Evolutionary conservation across 257 asterid species (phyloP).

Genomic region (Solanum peruvianum): DNA sequence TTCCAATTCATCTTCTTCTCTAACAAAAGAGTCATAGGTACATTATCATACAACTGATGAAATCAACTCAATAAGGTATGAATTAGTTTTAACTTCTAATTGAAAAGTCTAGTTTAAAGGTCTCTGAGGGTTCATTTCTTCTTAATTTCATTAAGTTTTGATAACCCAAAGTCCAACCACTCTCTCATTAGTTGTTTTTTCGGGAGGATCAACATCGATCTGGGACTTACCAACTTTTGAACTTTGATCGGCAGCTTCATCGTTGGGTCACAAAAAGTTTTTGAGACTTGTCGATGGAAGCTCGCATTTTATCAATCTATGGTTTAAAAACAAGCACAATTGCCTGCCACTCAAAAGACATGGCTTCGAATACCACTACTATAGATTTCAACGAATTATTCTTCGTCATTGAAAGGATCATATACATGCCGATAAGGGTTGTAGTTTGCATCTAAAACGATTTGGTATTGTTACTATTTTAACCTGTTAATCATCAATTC

Average conservation of each 20-base stretch:
- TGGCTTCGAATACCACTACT: slow-evolving; percentile 49
- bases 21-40: too few relatives aligned
- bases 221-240: background rate
- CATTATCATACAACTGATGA: too few relatives aligned
- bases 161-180: too few relatives aligned
- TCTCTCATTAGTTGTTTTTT: too few relatives aligned
- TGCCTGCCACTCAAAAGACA: slow-evolving; percentile 62
- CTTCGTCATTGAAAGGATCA: background rate
- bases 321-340: slow-evolving; percentile 72
- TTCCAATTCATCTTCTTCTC: too few relatives aligned
- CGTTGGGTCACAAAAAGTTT: slow-evolving; percentile 46
- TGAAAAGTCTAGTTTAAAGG: too few relatives aligned
- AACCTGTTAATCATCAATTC: too few relatives aligned
- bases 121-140: too few relatives aligned
- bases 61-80: too few relatives aligned
- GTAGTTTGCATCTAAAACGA: background rate
- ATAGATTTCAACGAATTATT: slow-evolving; percentile 34
- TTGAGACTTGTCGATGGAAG: slow-evolving; percentile 42
- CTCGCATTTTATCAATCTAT: slow-evolving; percentile 48
- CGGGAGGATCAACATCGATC: background rate
- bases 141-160: too few relatives aligned
- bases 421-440: background rate
- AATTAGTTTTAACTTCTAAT: too few relatives aligned
- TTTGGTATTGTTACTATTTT: background rate
- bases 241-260: slow-evolving; percentile 4